phyloP scores from a whole-genome alignment of 768 basidiomycete genomes.

The Amanita exitialis region DNA sequence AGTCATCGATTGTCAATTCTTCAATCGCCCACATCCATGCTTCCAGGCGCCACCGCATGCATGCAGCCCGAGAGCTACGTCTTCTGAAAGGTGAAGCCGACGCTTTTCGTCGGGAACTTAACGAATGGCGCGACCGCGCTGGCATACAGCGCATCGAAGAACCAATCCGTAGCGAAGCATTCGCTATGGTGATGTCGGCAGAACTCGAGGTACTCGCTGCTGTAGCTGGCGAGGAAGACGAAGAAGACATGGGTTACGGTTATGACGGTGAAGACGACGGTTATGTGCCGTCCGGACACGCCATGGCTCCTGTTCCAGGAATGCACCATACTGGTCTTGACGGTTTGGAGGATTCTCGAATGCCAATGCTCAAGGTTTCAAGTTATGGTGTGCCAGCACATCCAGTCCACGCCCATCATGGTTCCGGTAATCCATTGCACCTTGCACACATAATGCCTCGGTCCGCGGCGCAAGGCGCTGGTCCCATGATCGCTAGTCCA shows the following conservation, averaged over 20 bases:
- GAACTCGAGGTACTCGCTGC: constrained; percentile 58
- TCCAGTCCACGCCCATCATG: not conserved
- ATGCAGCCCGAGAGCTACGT: constrained; percentile 78
- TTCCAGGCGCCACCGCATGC: constrained; percentile 69
- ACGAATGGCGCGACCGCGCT: constrained; percentile 83
- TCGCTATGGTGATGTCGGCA: constrained; percentile 58
- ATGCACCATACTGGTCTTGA: constrained; percentile 11
- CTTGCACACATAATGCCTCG: constrained; percentile 11
- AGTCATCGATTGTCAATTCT: constrained; percentile 94
- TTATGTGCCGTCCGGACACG: constrained; percentile 13
- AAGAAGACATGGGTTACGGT: constrained; percentile 27
- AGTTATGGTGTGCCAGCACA: constrained; percentile 17
- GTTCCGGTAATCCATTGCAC: constrained; percentile 8
- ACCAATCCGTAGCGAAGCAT: constrained; percentile 61
- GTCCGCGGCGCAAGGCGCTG: constrained; percentile 6
- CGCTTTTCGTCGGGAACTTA: constrained; percentile 81
- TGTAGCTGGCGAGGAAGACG: constrained; percentile 42
- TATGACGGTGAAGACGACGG: constrained; percentile 28
- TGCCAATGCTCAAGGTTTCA: constrained; percentile 24
- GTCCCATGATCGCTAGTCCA: constrained; percentile 10
- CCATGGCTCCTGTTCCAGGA: constrained; percentile 4
- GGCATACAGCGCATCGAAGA: constrained; percentile 66
- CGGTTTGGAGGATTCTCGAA: constrained; percentile 23
- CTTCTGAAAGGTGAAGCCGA: constrained; percentile 74
- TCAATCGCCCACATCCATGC: constrained; percentile 84